phyloP scores from a whole-genome alignment of 1,139 yeast genomes.

The Hanseniaspora sp. region DNA sequence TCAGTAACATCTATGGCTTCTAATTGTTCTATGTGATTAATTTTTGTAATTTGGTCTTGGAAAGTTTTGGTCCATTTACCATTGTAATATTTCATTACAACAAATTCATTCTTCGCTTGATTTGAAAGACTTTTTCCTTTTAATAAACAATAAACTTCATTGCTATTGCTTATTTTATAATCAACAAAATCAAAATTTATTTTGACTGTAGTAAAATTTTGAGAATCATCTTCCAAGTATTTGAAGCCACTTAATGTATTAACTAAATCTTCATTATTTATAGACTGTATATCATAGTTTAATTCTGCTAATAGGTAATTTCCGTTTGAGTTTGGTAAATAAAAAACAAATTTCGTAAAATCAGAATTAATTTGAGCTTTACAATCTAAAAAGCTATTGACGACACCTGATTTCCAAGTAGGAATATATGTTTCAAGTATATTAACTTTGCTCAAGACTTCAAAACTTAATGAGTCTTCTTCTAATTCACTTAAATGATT shows the following conservation, averaged over 20 bases:
- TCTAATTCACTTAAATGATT: neutral
- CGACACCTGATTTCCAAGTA: neutral
- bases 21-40: neutral
- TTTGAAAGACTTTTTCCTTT: neutral
- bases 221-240: neutral
- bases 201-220: neutral
- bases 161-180: neutral
- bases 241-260: neutral
- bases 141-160: conserved; percentile 1
- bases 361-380: neutral
- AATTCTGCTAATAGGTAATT: neutral
- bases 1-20: neutral
- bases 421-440: neutral
- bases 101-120: neutral
- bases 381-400: neutral
- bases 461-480: neutral
- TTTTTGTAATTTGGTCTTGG: neutral
- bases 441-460: neutral
- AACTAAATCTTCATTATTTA: neutral
- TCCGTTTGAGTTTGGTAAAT: neutral
- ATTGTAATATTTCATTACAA: neutral
- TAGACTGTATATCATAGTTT: conserved; percentile 9
- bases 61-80: conserved; percentile 2
- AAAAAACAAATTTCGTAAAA: neutral
- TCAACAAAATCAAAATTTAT: neutral